These are phyloP conservation scores for Barnettozyma hawaiiensis DNA, from an alignment of 1,139 yeast genomes.

Conservation along the genomic window DNA sequence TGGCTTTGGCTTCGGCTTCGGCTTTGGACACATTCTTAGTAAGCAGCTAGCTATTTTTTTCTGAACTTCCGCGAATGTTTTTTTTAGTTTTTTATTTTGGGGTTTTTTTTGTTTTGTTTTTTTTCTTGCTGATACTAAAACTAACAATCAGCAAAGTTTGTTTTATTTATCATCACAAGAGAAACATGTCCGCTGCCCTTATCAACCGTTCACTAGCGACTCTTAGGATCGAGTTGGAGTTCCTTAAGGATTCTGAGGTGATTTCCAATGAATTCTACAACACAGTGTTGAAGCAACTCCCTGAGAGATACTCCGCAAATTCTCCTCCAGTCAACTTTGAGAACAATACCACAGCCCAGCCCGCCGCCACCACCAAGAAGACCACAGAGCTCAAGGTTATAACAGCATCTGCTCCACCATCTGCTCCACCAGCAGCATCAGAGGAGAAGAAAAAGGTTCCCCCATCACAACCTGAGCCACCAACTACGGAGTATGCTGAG, in stretches of 20 bases:
- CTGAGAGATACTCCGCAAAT: conserved; percentile 53
- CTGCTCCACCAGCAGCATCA: too few relatives aligned
- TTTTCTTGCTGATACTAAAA: too few relatives aligned
- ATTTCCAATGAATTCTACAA: conserved; percentile 54
- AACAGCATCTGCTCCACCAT: neutral
- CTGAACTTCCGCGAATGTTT: too few relatives aligned
- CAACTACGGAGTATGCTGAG: conserved; percentile 43
- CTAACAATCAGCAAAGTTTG: too few relatives aligned
- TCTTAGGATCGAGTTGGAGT: conserved; percentile 74
- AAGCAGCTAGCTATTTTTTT: too few relatives aligned
- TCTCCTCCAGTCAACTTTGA: conserved; percentile 41
- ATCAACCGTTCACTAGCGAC: conserved; percentile 71
- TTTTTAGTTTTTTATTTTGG: too few relatives aligned
- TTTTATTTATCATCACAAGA: too few relatives aligned
- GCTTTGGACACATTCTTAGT: too few relatives aligned
- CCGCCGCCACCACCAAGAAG: conserved; percentile 2
- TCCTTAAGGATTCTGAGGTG: conserved; percentile 71
- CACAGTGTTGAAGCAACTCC: conserved; percentile 48
- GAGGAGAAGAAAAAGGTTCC: neutral
- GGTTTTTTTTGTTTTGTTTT: too few relatives aligned
- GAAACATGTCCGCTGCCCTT: conserved; percentile 46
- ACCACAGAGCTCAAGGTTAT: neutral
- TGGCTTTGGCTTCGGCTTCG: too few relatives aligned
- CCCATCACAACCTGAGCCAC: conserved; percentile 1
- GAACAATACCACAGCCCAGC: neutral